A percentile compares a stretch with the other conserved stretches of the same genome.
phyloP scores from a whole-genome alignment of 306 rosid species.

The Quercus bicolor region DNA sequence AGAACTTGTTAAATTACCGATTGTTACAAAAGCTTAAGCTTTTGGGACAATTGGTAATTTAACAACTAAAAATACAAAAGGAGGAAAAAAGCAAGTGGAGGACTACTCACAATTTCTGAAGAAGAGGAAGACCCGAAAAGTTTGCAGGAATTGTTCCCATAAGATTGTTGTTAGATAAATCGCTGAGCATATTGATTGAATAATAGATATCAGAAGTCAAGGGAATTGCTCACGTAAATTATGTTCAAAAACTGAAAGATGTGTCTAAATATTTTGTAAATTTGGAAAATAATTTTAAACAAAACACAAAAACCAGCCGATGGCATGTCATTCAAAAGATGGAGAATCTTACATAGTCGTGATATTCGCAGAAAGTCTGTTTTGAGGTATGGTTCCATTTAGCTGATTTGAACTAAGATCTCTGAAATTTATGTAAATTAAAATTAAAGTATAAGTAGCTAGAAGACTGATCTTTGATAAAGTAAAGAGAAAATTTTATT shows the following conservation, averaged over 20 bases:
- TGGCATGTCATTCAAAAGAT: neutral
- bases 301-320: neutral
- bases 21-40: no score
- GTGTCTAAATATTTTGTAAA: neutral
- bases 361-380: slow-evolving; percentile 52
- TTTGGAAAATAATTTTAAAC: neutral
- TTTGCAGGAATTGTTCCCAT: slow-evolving; percentile 61
- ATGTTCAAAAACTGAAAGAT: neutral
- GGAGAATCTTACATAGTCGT: slow-evolving; percentile 66
- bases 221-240: slow-evolving; percentile 7
- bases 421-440: slow-evolving; percentile 28
- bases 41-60: no score
- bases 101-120: slow-evolving; percentile 68
- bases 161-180: slow-evolving; percentile 59
- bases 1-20: neutral
- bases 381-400: slow-evolving; percentile 55
- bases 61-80: neutral
- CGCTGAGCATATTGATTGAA: slow-evolving; percentile 35
- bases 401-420: slow-evolving; percentile 81
- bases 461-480: neutral
- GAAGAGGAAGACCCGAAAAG: slow-evolving; percentile 52
- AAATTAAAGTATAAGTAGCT: slow-evolving; percentile 22
- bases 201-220: neutral
- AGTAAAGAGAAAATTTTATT: neutral
- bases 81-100: slow-evolving; percentile 15